Evolutionary conservation across 129 eudicot genomes (phyloP).

Genomic region (Apium graveolens): DNA sequence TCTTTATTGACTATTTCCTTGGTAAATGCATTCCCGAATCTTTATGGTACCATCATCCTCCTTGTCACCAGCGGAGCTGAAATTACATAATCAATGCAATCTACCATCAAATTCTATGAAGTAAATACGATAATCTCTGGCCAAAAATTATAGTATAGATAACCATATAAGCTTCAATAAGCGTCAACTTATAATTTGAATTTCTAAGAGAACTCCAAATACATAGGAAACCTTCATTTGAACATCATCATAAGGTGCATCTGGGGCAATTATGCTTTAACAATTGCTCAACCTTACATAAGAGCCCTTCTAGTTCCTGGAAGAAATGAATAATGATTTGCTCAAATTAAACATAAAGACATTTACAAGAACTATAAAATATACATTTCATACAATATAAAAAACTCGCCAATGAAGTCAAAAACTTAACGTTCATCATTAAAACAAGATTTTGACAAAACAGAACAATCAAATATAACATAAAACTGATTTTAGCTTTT

Average conservation of each 20-base stretch:
- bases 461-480: not conserved
- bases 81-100: too few species aligned
- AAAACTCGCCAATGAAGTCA: not conserved
- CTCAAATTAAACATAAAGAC: not conserved
- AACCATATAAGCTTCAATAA: slow-evolving; percentile 8
- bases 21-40: too few species aligned
- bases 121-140: too few species aligned
- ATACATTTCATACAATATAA: not conserved
- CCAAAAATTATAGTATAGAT: too few species aligned
- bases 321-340: slow-evolving; percentile 8
- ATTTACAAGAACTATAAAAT: not conserved
- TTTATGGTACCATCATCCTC: too few species aligned
- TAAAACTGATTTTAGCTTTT: not conserved
- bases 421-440: not conserved
- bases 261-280: slow-evolving; percentile 54
- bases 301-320: slow-evolving; percentile 45
- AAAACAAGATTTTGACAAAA: not conserved
- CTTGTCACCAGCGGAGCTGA: too few species aligned
- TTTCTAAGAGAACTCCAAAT: not conserved
- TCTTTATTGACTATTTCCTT: too few species aligned
- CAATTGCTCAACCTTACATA: slow-evolving; percentile 53
- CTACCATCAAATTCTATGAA: too few species aligned
- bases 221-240: slow-evolving; percentile 45
- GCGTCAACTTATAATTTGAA: not conserved
- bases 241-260: slow-evolving; percentile 42